Evolutionary conservation across 495 filamentous ascomycete species (phyloP), one percentile per base, ranked within the genome.

Genomic region (Hypoxylon subgilvum): DNA sequence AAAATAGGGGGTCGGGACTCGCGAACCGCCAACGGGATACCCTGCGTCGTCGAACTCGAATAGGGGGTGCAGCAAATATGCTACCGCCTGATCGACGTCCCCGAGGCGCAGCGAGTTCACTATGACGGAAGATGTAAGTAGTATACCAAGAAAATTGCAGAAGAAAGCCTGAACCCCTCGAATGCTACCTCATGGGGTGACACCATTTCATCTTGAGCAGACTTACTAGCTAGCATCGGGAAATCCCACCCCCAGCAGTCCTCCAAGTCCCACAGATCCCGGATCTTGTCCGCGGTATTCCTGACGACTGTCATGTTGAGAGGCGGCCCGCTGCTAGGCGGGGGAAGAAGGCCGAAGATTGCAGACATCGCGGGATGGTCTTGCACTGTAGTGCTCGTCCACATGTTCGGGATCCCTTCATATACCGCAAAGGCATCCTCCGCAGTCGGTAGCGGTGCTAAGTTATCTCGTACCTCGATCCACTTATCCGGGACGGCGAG

Each of bases 1-100:
- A 31, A 84, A 81, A 65, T 83, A 84, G 6, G 81, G 80, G 22
- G 82, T 84, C 22, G 82, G 73, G 19, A 83, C 80, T 25, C 77
- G 67, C 22, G 70, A 65, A 8, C 79, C 79, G 2, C 81, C 80
- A 23, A 77, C 73, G 3, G 74, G 75, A 69, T 80, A 80, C 3
- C 83, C 79, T 2, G 78, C 73, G 59, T 80, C 77, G 64, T 82
- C 76, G 54, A 82, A 81, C 32, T 66, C 51, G 36, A 76, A 81
- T 13, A 75, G 65, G 0, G 70, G 67, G 69, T 82, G 68, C 22
- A 82, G 59, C 13, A 84, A 64, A 66, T 77, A 82, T 21, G 63
- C 67, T 18, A 80, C 59, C n/a, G 81, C 81, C 57, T 72, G 63
- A 21, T 79, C 72, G 5, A 61, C 48, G 47, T 80, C 70, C 0